Evolutionary conservation across 1,284 basidiomycete species (phyloP).

Genomic region (Sparassis latifolia): DNA sequence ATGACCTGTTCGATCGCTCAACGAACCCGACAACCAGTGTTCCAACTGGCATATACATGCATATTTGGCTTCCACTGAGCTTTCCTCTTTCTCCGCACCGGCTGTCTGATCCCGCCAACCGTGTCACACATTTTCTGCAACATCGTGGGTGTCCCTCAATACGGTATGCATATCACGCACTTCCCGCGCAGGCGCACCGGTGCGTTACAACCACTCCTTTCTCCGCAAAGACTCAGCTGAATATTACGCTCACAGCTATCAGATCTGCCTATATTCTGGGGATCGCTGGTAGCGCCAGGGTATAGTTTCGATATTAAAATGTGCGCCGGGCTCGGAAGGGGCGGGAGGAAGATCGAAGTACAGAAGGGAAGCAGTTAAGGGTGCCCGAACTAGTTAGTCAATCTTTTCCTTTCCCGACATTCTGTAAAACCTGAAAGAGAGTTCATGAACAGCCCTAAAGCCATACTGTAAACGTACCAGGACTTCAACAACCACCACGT

Average conservation of each 20-base stretch:
- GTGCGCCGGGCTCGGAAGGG: no score
- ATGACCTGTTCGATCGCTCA: no score
- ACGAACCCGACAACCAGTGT: slow-evolving; percentile 39
- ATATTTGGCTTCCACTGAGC: slow-evolving; percentile 91
- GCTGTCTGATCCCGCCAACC: slow-evolving; percentile 57
- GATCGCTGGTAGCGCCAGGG: slow-evolving; percentile 11
- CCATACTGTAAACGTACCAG: no score
- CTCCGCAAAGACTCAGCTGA: slow-evolving; percentile 1
- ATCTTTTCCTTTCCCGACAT: no score
- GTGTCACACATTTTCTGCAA: slow-evolving; percentile 89
- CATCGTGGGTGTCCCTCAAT: slow-evolving; percentile 81
- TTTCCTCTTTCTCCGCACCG: slow-evolving; percentile 81
- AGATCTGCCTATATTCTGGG: slow-evolving; percentile 23
- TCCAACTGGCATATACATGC: slow-evolving; percentile 87
- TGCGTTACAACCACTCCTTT: slow-evolving; percentile 11
- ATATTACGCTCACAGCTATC: slow-evolving; percentile 18
- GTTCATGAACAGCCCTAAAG: no score
- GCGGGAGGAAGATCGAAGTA: no score
- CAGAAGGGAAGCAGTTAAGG: no score
- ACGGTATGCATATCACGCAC: slow-evolving; percentile 28
- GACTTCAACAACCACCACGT: no score
- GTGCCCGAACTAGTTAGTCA: no score
- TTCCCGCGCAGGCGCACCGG: slow-evolving; percentile 22
- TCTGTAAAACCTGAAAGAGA: no score
- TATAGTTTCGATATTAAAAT: no score